Evolutionary conservation across 495 filamentous ascomycete genomes (phyloP).

Genomic region (Penicillium flavigenum): DNA sequence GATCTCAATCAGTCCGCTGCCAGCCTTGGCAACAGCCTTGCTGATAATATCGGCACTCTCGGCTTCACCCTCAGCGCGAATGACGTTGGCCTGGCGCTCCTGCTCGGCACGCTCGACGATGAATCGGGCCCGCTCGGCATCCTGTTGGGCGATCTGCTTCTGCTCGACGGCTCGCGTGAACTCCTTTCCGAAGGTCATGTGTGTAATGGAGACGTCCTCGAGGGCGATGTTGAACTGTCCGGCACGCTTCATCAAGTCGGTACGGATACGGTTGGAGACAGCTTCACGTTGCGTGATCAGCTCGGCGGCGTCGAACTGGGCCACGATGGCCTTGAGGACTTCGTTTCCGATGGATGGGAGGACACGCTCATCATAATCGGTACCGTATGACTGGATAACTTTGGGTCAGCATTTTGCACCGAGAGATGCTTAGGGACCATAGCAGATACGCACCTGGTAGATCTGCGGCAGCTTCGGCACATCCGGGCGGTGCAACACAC

Average conservation of each 20-base stretch:
- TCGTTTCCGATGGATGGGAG: slow-evolving; percentile 99
- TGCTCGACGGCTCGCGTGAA: slow-evolving; percentile 99
- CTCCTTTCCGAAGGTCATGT: slow-evolving; percentile 99
- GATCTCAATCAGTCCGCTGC: slow-evolving; percentile 92
- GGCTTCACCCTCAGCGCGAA: slow-evolving; percentile 94
- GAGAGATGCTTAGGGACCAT: too few species aligned
- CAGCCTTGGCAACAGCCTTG: slow-evolving; percentile 85
- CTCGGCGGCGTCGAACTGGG: slow-evolving; percentile 98
- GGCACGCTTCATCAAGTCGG: slow-evolving; percentile 93
- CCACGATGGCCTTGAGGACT: slow-evolving; percentile 98
- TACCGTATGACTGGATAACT: slow-evolving; percentile 64
- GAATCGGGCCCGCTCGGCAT: slow-evolving; percentile 94
- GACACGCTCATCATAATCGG: slow-evolving; percentile 98
- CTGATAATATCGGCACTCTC: slow-evolving; percentile 93
- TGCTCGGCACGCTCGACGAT: slow-evolving; percentile 99
- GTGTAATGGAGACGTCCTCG: slow-evolving; percentile 98
- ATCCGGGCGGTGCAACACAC: slow-evolving; percentile 93
- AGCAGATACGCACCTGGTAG: slow-evolving; percentile 75
- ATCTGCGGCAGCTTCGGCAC: slow-evolving; percentile 92
- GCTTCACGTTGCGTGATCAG: slow-evolving; percentile 98
- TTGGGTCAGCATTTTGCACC: background rate
- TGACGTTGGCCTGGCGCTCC: slow-evolving; percentile 97
- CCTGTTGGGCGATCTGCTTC: slow-evolving; percentile 99
- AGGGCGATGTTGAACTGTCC: slow-evolving; percentile 98
- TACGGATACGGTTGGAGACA: slow-evolving; percentile 91